Base-by-base conservation (phyloP, 2,329 filamentous ascomycete species). In the Aspergillus alliaceus region DNA sequence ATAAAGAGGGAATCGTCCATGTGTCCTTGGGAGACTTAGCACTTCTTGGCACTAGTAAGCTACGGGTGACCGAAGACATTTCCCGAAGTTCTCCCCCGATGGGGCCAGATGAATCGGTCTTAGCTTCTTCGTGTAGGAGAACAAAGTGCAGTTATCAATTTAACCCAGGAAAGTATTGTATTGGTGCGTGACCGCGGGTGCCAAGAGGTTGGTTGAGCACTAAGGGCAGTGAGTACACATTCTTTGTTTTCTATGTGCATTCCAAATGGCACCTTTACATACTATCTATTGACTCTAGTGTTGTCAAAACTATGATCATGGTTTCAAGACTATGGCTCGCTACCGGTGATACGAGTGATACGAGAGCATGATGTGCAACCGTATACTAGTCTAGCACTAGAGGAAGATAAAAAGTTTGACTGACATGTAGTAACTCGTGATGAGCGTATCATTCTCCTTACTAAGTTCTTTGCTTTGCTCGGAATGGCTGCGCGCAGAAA, bases 211-310 rank as follows among this genome's bases (percentile, higher is more conserved):
- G 25, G 46, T 39, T 48, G n/a, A 44, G 51, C 62, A 59, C 61
- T 62, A 64, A 52, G 9, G 34, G 24, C 14, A 24, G 46, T 37
- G 52, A 61, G 59, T 59, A 57, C 58, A 53, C 56, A 60, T 57
- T 46, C 56, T 49, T 40, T 22, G 7, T 44, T 42, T 51, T 48
- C 47, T 34, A 52, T 52, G 15, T 27, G 12, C 27, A n/a, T 31
- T 32, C n/a, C 22, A 32, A 3, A 32, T 20, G 12, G 11, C 27
- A 48, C 27, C 32, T 32, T 32, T 7, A 15, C 7, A 48, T 48
- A 48, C 27, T 22, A 48, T 48, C 29, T n/a, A 14, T n/a, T n/a
- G 27, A 5, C 27, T 32, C 32, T 24, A 34, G 44, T 34, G 44
- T 32, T 48, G n/a, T 27, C 44, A 48, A 22, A 8, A 22, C 25